Conservation (phyloP, 768 basidiomycete genomes). For the Tephrocybe rancida region DNA sequence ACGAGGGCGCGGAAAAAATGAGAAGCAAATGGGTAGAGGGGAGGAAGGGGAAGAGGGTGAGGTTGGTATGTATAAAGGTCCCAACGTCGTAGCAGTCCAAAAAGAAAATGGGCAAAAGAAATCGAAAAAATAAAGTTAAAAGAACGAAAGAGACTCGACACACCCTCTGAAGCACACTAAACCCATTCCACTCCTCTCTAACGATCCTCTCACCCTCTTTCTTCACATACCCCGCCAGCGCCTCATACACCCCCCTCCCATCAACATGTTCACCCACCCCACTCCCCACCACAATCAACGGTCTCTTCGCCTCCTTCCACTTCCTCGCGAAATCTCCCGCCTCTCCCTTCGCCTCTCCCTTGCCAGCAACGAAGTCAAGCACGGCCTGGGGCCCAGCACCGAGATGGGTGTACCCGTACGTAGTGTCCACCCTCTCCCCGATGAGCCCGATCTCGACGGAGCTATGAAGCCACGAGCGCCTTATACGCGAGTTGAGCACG, state of each 20-base stretch:
- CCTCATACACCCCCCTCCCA: constrained; percentile 75
- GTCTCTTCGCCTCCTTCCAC: constrained; percentile 88
- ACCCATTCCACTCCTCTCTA: constrained; percentile 94
- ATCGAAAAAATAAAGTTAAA: constrained; percentile 19
- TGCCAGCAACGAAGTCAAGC: constrained; percentile 76
- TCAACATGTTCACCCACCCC: constrained; percentile 85
- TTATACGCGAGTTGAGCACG: constrained; percentile 94
- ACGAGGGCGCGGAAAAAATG: too few relatives aligned
- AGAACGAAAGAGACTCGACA: too few relatives aligned
- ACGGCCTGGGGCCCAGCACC: constrained; percentile 78
- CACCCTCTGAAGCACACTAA: constrained; percentile 90
- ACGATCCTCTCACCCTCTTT: constrained; percentile 73
- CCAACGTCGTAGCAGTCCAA: neutral
- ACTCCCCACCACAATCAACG: constrained; percentile 92
- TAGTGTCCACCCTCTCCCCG: constrained; percentile 88
- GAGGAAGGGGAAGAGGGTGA: too few relatives aligned
- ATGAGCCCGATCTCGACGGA: constrained; percentile 87
- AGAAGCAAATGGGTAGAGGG: too few relatives aligned
- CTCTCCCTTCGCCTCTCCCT: constrained; percentile 47
- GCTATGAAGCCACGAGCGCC: constrained; percentile 91
- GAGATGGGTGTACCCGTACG: constrained; percentile 92
- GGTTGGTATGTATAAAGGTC: too few relatives aligned
- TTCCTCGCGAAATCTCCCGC: constrained; percentile 65
- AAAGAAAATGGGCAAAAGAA: neutral
- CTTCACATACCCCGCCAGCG: constrained; percentile 79